A percentile compares a stretch with the other conserved stretches of the same genome.
phyloP scores from a whole-genome alignment of 2,329 filamentous ascomycete species.

The Xylariaceae sp. region DNA sequence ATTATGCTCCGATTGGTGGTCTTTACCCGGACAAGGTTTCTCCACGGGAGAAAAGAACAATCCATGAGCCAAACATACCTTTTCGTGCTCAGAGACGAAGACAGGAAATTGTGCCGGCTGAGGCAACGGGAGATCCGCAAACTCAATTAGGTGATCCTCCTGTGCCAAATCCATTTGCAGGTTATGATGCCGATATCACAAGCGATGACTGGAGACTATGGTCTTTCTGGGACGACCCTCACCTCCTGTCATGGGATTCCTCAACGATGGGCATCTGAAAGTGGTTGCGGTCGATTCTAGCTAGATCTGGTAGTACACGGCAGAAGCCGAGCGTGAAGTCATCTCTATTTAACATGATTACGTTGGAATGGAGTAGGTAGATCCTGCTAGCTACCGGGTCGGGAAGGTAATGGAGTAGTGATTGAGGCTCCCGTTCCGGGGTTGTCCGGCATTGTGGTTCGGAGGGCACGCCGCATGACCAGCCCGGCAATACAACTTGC shows the following conservation, averaged over 20 bases:
- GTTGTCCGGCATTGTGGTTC: neutral
- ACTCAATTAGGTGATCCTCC: slow-evolving; percentile 1
- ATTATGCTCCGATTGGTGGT: slow-evolving; percentile 13
- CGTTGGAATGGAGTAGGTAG: no score
- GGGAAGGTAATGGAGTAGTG: slow-evolving; percentile 2
- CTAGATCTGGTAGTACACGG: no score
- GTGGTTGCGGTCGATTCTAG: no score
- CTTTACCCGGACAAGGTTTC: slow-evolving; percentile 4
- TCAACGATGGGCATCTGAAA: slow-evolving; percentile 12
- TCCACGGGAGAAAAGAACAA: neutral
- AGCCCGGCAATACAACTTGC: slow-evolving; percentile 1
- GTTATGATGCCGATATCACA: slow-evolving; percentile 5
- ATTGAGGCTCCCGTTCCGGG: no score
- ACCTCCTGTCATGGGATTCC: slow-evolving; percentile 15
- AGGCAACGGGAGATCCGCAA: slow-evolving; percentile 1
- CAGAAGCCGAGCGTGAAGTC: no score
- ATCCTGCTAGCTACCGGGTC: slow-evolving; percentile 1
- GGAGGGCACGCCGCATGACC: neutral
- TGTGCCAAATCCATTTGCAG: slow-evolving; percentile 6
- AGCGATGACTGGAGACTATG: slow-evolving; percentile 15
- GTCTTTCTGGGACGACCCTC: slow-evolving; percentile 18
- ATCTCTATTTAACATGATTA: no score
- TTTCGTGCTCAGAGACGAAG: neutral
- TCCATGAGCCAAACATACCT: no score
- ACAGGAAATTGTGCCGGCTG: neutral